Evolutionary conservation across 2,329 filamentous ascomycete genomes (phyloP).

Genomic region (Aspergillus terreus): DNA sequence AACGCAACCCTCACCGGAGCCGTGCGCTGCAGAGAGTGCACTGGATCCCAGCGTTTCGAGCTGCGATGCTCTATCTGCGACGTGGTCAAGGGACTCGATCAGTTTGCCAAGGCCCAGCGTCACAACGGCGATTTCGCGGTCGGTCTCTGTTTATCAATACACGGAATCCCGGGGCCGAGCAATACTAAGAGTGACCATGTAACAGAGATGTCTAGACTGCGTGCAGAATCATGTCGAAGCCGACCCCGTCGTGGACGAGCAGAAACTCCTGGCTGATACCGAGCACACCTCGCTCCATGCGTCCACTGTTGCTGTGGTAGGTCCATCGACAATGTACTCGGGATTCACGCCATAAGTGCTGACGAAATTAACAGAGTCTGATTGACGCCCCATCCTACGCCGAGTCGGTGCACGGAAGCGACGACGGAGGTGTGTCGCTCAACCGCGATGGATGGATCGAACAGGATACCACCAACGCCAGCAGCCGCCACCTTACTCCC

Average conservation of each 20-base stretch:
- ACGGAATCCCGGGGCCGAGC: background rate
- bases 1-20: conserved; percentile 15
- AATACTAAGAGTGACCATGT: background rate
- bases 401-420: conserved; percentile 2
- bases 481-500: conserved; percentile 13
- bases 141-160: conserved; percentile 22
- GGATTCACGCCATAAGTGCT: background rate
- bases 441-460: conserved; percentile 19
- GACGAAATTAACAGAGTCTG: conserved; percentile 12
- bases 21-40: conserved; percentile 45
- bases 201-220: conserved; percentile 42
- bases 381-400: conserved; percentile 7
- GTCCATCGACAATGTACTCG: background rate
- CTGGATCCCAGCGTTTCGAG: conserved; percentile 42
- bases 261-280: conserved; percentile 20
- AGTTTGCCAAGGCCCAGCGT: conserved; percentile 50
- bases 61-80: conserved; percentile 48
- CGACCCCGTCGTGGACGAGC: conserved; percentile 30
- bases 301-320: conserved; percentile 8
- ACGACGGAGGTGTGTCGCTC: conserved; percentile 12
- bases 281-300: conserved; percentile 7
- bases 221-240: conserved; percentile 32
- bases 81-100: conserved; percentile 43
- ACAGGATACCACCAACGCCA: conserved; percentile 1
- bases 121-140: conserved; percentile 44